Evolutionary conservation across 331 rosid genomes (phyloP).

Genomic region (Pyracantha coccinea): DNA sequence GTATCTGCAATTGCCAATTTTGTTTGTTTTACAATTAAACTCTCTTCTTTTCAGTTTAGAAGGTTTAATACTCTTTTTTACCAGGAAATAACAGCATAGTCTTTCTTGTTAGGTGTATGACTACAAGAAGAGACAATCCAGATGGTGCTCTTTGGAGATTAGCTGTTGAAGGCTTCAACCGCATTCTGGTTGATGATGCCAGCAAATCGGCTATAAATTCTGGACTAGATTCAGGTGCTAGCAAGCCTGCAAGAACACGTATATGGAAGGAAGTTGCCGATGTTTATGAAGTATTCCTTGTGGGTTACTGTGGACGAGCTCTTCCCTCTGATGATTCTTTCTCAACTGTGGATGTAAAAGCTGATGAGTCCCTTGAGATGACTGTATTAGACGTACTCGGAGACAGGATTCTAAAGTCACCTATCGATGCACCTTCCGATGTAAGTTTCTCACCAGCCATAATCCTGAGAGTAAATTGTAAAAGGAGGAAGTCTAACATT

Average conservation of each 20-base stretch:
- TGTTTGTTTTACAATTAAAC: background rate
- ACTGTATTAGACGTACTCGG: constrained; percentile 68
- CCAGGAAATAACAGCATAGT: constrained; percentile 11
- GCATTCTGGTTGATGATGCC: constrained; percentile 57
- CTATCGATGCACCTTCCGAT: constrained; percentile 66
- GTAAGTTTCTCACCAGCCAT: constrained; percentile 42
- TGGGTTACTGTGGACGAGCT: constrained; percentile 96
- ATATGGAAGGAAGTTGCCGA: constrained; percentile 97
- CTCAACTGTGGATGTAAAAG: constrained; percentile 47
- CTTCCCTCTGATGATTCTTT: constrained; percentile 73
- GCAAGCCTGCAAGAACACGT: constrained; percentile 66
- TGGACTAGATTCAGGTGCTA: constrained; percentile 40
- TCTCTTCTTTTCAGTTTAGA: background rate
- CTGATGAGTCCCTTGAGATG: constrained; percentile 88
- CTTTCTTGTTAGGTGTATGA: constrained; percentile 70
- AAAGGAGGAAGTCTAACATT: background rate
- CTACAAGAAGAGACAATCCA: constrained; percentile 90
- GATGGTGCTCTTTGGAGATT: constrained; percentile 87
- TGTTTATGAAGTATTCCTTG: constrained; percentile 83
- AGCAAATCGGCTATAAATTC: constrained; percentile 27
- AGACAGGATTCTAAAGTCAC: constrained; percentile 63
- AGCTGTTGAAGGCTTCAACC: constrained; percentile 73
- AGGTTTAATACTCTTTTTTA: background rate
- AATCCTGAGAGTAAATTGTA: background rate
- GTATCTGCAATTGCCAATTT: background rate